Evolutionary conservation across 2,329 filamentous ascomycete genomes (phyloP), one percentile per base, ranked within the genome.

Genomic region (Aspergillus nomiae): DNA sequence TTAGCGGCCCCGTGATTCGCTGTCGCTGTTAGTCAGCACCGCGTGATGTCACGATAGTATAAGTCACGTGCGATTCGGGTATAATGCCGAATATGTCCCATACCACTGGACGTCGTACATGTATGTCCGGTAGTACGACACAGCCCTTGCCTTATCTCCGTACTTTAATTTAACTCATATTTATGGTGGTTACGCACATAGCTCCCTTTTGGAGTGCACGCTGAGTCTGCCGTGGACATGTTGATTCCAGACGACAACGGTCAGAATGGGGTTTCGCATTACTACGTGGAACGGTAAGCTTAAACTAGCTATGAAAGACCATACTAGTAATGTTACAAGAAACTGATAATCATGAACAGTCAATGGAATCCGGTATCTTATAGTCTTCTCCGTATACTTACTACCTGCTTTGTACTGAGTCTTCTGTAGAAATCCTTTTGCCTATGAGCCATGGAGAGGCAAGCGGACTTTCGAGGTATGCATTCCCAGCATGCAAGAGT

Each of bases 241-340:
- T 66, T 56, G 43, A 58, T 38, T 55, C 46, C 56, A 58, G 59
- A 32, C 26, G 61, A 46, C 36, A 55, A 30, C 46, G 14, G 63
- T 63, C 68, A 84, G 71, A 24, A 93, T 93, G 90, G 85, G 84
- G 19, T 82, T 96, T 67, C 89, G 92, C 65, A 92, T 97, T 70
- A 95, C 92, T 3, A 92, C 90, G 16, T 94, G 91, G 91, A 94
- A 94, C 80, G 91, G 91, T 92, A 77, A 74, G 85, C 41, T 19
- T 50, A 21, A 26, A 19, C 53, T 50, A 32, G 19, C 6, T 41
- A 46, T 45, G 32, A 12, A 28, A 21, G 34, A n/a, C 21, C 10
- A 19, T 11, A 24, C 21, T 24, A 24, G 21, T 24, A 2, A n/a
- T 51, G 16, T 12, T n/a, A 12, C 28, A 41, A 21, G 19, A 51